These are phyloP conservation scores for Cercospora janseana DNA, from an alignment of 2,329 filamentous ascomycete species.

Conservation along the genomic window DNA sequence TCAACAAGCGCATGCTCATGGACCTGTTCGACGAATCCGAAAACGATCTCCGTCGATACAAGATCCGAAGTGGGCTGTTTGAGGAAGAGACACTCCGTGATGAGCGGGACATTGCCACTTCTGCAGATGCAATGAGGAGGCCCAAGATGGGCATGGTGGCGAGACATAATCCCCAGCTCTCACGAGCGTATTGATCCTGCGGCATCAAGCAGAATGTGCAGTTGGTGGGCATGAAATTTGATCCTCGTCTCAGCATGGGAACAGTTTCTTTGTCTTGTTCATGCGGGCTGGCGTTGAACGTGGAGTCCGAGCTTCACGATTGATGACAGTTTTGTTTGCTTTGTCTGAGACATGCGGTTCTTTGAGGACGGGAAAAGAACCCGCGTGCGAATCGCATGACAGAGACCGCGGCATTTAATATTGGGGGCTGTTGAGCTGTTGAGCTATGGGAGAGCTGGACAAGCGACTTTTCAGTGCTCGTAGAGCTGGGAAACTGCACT, in stretches of 20 bases:
- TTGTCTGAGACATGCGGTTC: conserved; percentile 10
- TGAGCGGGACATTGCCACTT: neutral
- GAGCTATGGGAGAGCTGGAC: neutral
- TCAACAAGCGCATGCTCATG: conserved; percentile 12
- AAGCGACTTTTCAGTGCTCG: no score
- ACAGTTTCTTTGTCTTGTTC: conserved; percentile 6
- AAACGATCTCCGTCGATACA: conserved; percentile 12
- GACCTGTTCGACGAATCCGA: conserved; percentile 16
- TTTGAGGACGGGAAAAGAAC: neutral
- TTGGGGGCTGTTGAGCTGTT: neutral
- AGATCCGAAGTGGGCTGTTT: conserved; percentile 9
- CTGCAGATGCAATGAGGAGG: conserved; percentile 9
- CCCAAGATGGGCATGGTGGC: neutral
- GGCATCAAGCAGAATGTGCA: neutral
- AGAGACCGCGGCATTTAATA: neutral
- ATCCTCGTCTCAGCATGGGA: neutral
- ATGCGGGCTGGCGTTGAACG: neutral
- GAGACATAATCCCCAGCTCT: neutral
- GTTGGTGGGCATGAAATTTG: neutral
- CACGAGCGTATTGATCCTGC: neutral
- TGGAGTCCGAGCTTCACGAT: neutral
- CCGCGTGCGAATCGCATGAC: conserved; percentile 4
- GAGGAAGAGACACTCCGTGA: conserved; percentile 1
- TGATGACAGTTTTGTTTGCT: conserved; percentile 11
- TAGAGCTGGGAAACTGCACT: no score